Evolutionary conservation across 108 stramenopile species (phyloP).

Genomic region (Hondaea fermentalgiana): DNA sequence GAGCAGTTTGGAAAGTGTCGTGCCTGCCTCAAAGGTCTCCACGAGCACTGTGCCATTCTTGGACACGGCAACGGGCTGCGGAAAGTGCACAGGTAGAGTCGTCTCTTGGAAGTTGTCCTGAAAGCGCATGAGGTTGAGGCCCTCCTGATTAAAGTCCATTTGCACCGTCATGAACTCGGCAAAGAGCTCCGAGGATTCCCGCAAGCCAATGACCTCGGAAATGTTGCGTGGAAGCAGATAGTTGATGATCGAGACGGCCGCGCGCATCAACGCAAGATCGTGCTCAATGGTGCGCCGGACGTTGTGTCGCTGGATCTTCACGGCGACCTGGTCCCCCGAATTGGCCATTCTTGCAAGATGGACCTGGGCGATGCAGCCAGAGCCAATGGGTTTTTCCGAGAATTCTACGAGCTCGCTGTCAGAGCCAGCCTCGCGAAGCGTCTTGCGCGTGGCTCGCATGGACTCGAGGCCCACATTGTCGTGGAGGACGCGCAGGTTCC

Average conservation of each 20-base stretch:
- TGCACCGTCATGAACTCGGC: neutral
- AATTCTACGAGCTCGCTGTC: neutral
- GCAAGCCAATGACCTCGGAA: neutral
- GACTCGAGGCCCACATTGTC: neutral
- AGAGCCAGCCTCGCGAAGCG: neutral
- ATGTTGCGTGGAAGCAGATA: neutral
- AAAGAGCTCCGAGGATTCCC: neutral
- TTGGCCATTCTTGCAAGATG: neutral
- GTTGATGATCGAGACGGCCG: neutral
- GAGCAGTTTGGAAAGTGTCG: neutral
- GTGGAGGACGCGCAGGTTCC: neutral
- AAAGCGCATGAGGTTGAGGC: neutral
- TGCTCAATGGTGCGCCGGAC: neutral
- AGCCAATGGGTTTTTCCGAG: neutral
- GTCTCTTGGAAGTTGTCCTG: neutral
- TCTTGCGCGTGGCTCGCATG: neutral
- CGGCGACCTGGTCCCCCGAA: neutral
- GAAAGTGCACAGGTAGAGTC: neutral
- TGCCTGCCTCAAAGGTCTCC: constrained; percentile 2
- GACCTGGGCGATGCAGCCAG: constrained; percentile 9
- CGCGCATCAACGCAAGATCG: neutral
- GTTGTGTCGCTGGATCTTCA: neutral
- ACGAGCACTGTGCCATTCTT: neutral
- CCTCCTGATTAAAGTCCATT: constrained; percentile 1
- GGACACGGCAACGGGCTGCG: neutral